phyloP scores from a whole-genome alignment of 1,284 basidiomycete genomes.

The Boletus chippewaensis region DNA sequence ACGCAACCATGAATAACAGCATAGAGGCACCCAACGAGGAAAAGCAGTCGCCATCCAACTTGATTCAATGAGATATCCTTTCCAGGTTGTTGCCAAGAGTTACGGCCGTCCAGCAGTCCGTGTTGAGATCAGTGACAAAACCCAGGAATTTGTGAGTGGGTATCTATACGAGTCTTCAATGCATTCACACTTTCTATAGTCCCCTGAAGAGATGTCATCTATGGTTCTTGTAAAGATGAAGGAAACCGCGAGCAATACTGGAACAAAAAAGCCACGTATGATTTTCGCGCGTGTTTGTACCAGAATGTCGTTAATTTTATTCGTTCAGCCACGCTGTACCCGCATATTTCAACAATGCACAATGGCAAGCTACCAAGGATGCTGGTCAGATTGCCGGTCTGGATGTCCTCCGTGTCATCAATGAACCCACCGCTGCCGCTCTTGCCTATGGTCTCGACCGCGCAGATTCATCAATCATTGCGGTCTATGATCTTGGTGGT shows the following conservation, averaged over 20 bases:
- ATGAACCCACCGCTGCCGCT: constrained; percentile 97
- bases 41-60: too few relatives aligned
- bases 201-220: constrained; percentile 77
- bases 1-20: too few relatives aligned
- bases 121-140: constrained; percentile 75
- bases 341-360: constrained; percentile 99
- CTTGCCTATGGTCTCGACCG: constrained; percentile 95
- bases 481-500: constrained; percentile 94
- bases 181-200: constrained; percentile 38
- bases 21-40: too few relatives aligned
- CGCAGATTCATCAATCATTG: constrained; percentile 78
- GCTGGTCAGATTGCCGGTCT: constrained; percentile 96
- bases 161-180: not conserved
- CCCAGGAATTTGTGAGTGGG: constrained; percentile 55
- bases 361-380: constrained; percentile 97
- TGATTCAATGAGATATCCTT: too few relatives aligned
- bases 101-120: constrained; percentile 71
- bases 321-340: constrained; percentile 70
- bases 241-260: constrained; percentile 92
- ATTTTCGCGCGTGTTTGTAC: not conserved
- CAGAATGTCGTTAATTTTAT: constrained; percentile 1
- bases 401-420: constrained; percentile 96
- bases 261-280: constrained; percentile 91
- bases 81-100: constrained; percentile 68
- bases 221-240: constrained; percentile 92